These are phyloP conservation scores for Plasmodium gonderi DNA, from an alignment of 169 alveolate species.

Conservation along the genomic window DNA sequence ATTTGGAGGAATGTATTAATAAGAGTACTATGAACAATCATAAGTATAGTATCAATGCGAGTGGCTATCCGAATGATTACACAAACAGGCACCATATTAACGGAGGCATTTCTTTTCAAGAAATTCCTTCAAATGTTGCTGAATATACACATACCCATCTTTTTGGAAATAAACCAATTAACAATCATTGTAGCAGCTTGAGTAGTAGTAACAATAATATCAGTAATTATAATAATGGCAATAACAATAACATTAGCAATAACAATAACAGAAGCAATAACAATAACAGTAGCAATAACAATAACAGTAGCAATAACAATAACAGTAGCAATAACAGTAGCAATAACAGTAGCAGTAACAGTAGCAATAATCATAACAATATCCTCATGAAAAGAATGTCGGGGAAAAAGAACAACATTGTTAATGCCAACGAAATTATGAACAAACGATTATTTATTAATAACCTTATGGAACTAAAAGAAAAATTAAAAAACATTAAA, in stretches of 20 bases:
- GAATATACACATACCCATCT: not conserved
- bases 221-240: not conserved
- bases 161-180: not conserved
- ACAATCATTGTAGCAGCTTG: not conserved
- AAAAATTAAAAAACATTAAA: conserved; percentile 40
- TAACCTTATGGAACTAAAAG: not conserved
- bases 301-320: not conserved
- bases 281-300: not conserved
- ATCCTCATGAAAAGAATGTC: not conserved
- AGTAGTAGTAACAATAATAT: not conserved
- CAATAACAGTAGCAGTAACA: not conserved
- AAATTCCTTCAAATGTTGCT: not conserved
- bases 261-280: not conserved
- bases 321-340: not conserved
- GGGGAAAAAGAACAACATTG: not conserved
- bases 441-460: not conserved
- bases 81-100: not conserved
- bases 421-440: not conserved
- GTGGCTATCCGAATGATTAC: not conserved
- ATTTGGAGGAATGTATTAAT: too few relatives aligned
- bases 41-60: not conserved
- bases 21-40: not conserved
- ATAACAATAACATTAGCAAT: not conserved
- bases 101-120: not conserved
- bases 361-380: not conserved